Evolutionary conservation across 345 rosid species (phyloP).

Genomic region (Eucalyptus tenuipes): DNA sequence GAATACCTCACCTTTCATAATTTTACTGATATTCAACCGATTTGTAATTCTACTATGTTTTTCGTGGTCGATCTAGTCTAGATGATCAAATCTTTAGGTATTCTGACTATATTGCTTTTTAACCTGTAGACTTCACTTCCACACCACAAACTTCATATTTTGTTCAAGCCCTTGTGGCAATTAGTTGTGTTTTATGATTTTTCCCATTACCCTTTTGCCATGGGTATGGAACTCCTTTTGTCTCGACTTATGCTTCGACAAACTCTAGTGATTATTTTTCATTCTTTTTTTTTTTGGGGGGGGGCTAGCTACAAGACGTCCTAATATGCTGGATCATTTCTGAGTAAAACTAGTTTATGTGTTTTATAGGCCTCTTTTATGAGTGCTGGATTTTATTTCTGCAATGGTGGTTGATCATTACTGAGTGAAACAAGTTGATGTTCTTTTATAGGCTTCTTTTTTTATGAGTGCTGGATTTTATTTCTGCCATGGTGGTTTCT

Average conservation of each 20-base stretch:
- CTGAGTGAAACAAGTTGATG: background rate
- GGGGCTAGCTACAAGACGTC: background rate
- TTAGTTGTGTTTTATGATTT: background rate
- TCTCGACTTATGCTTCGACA: background rate
- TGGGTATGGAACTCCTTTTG: background rate
- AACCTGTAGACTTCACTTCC: background rate
- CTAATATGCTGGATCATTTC: background rate
- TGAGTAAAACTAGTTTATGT: too few relatives aligned
- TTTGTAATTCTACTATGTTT: background rate
- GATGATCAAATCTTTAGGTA: background rate
- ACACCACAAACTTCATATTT: background rate
- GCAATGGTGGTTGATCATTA: background rate
- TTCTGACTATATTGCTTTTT: background rate
- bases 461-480: background rate
- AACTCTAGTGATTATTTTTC: background rate
- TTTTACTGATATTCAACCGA: background rate
- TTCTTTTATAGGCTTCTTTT: background rate
- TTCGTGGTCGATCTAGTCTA: background rate
- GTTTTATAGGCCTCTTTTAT: too few relatives aligned
- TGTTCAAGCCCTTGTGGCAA: background rate
- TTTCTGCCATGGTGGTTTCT: background rate
- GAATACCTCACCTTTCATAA: background rate
- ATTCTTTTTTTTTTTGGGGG: background rate
- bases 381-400: too few relatives aligned
- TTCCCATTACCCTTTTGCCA: background rate